A percentile compares a stretch with the other conserved stretches of the same genome.
phyloP scores from a whole-genome alignment of 179 eudicot genomes.

The Sideroxylon spinosum region DNA sequence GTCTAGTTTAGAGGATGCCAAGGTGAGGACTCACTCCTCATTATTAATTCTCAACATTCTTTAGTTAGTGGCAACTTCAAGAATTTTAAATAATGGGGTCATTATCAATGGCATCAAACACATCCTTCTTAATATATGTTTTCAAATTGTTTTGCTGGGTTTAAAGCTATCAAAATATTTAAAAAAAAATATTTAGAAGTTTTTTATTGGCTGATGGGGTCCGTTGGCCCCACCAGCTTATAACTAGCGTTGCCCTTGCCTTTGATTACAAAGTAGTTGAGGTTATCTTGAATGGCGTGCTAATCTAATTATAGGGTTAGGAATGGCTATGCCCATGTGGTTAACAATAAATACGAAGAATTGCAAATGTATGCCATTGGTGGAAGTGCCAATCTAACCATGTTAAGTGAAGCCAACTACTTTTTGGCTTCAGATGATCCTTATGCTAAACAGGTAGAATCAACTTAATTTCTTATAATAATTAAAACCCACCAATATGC shows the following conservation, averaged over 20 bases:
- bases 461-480: background rate
- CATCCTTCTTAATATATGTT: no score
- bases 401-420: conserved; percentile 57
- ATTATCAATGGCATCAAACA: no score
- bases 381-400: conserved; percentile 57
- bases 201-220: no score
- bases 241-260: no score
- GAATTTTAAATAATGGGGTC: no score
- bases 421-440: conserved; percentile 36
- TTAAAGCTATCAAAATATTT: no score
- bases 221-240: no score
- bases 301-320: conserved; percentile 31
- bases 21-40: conserved; percentile 22
- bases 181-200: no score
- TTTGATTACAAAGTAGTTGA: no score
- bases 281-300: no score
- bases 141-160: no score
- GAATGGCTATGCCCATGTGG: conserved; percentile 55
- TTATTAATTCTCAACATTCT: background rate
- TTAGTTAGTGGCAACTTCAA: no score
- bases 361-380: conserved; percentile 62
- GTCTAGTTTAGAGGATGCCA: conserved; percentile 52
- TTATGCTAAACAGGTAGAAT: conserved; percentile 34
- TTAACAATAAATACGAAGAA: conserved; percentile 45
- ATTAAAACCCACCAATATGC: background rate